These are phyloP conservation scores for Acer yangbiense DNA, from an alignment of 345 rosid genomes.

Conservation along the genomic window DNA sequence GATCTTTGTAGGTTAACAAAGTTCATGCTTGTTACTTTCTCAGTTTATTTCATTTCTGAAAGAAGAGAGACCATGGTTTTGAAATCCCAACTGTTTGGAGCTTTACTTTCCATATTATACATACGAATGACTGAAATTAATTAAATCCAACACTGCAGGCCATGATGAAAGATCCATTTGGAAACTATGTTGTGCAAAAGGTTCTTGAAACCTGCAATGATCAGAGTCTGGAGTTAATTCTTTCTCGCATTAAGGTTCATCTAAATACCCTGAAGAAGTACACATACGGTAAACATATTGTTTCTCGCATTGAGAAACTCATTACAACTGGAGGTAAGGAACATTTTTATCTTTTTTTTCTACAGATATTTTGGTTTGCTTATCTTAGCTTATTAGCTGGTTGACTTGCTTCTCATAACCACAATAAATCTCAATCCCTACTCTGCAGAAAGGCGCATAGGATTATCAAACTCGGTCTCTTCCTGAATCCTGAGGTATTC, in stretches of 20 bases:
- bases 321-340: slow-evolving; percentile 85
- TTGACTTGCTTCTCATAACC: background rate
- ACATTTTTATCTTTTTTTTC: background rate
- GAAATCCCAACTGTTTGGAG: background rate
- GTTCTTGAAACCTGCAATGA: slow-evolving; percentile 95
- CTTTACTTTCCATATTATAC: background rate
- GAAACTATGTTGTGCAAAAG: slow-evolving; percentile 96
- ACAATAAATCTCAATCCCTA: slow-evolving; percentile 9
- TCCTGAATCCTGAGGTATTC: slow-evolving; percentile 26
- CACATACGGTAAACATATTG: slow-evolving; percentile 97
- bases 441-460: slow-evolving; percentile 80
- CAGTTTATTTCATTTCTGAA: background rate
- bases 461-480: slow-evolving; percentile 54
- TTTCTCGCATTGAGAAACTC: slow-evolving; percentile 93
- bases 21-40: background rate
- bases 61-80: background rate
- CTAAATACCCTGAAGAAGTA: slow-evolving; percentile 83
- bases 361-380: background rate
- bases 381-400: background rate
- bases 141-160: slow-evolving; percentile 56
- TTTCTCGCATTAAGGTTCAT: slow-evolving; percentile 90
- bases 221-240: slow-evolving; percentile 73
- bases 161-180: slow-evolving; percentile 99
- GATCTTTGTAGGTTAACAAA: background rate
- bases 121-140: background rate